Base-by-base conservation (phyloP, 257 asterid species). In the Lantana camara region DNA sequence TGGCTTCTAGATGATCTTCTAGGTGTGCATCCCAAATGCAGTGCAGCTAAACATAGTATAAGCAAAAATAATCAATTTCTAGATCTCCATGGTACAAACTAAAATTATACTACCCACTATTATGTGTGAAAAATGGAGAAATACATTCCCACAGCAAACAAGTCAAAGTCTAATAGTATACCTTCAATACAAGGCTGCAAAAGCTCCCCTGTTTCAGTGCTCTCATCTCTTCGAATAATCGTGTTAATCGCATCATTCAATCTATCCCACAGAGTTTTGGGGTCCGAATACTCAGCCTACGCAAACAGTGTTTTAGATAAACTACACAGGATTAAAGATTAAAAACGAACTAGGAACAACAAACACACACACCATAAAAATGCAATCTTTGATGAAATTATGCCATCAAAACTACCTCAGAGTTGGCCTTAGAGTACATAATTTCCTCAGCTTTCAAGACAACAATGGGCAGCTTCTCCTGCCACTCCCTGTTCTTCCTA, bases 151-250 rank as follows among this genome's bases (percentile, higher is more conserved):
- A 41, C 3, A 56, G 49, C 23, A 30, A 20, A 38, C 10, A 4
- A 51, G 34, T 29, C 29, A 51, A 50, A 2, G 45, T 41, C 11
- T 10, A 67, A 17, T 3, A 32, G 53, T 7, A 42, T 61, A 91
- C 98, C 98, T 90, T 92, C 98, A 81, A 92, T 87, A 67, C 98
- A 92, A 68, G 96, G 96, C 77, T 80, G 96, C 75, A 92, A 63
- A 70, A 85, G 75, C 16, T 73, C 74, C 13, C 89, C 89, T 57
- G 82, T 71, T 76, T 89, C 97, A 41, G 83, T 66, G 24, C 73
- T 80, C 73, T 83, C 88, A 59, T 92, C 98, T 59, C 88, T 83
- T 75, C 88, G 77, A 47, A 92, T 89, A 57, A 92, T 89, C 15
- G 84, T 83, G 77, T 85, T 67, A 71, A 92, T 82, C 10, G 98